phyloP scores from a whole-genome alignment of 176 grass and related monocot species.

The Thinopyrum elongatum region DNA sequence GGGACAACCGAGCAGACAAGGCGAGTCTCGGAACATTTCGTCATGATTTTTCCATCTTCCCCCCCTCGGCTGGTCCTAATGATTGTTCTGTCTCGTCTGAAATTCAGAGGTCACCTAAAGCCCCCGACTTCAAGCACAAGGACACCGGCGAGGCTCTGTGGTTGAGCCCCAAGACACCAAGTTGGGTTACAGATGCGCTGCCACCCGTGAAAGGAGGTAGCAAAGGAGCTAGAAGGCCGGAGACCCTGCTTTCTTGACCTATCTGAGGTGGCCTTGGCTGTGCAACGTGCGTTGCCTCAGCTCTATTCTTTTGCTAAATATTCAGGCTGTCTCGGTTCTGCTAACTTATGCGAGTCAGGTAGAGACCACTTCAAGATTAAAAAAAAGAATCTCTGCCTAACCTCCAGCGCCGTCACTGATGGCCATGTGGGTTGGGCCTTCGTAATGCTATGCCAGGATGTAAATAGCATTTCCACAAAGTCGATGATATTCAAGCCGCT shows the following conservation, averaged over 20 bases:
- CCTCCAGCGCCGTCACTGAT: neutral
- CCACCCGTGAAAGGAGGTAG: slow-evolving; percentile 35
- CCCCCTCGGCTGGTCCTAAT: neutral
- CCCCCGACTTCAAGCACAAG: slow-evolving; percentile 80
- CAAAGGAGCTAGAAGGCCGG: slow-evolving; percentile 14
- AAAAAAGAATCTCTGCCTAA: neutral
- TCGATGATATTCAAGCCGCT: neutral
- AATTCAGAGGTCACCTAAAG: slow-evolving; percentile 37
- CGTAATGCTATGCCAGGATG: neutral
- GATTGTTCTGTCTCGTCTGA: neutral
- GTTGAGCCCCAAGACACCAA: slow-evolving; percentile 43
- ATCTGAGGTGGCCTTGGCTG: neutral
- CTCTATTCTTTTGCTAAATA: slow-evolving; percentile 6
- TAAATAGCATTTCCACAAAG: slow-evolving; percentile 18
- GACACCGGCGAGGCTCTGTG: slow-evolving; percentile 58
- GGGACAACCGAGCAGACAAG: slow-evolving; percentile 75
- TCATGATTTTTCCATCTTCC: neutral
- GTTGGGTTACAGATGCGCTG: slow-evolving; percentile 46
- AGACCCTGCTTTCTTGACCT: slow-evolving; percentile 50
- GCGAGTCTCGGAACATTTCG: slow-evolving; percentile 7
- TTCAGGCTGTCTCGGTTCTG: neutral
- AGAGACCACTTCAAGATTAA: neutral
- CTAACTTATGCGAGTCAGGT: slow-evolving; percentile 10
- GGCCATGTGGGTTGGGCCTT: neutral
- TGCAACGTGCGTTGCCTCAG: neutral